phyloP scores from a whole-genome alignment of 2,329 filamentous ascomycete genomes.

The Trematosphaeria pertusa region DNA sequence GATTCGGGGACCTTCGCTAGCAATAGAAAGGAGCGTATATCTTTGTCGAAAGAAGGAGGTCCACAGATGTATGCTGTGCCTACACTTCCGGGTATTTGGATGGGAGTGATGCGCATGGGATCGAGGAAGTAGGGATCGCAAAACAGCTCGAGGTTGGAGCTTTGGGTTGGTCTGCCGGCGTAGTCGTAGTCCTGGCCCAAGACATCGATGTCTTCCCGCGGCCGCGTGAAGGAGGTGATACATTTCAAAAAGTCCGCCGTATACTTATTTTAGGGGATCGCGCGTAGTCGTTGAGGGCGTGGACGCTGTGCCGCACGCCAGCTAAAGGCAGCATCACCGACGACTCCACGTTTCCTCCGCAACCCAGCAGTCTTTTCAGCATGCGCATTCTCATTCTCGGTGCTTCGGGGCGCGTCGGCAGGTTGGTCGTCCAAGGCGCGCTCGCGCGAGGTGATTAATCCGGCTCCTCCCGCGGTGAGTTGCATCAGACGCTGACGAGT shows the following conservation, averaged over 20 bases:
- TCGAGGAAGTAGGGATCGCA: constrained; percentile 1
- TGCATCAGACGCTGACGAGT: constrained; percentile 5
- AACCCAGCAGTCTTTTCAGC: neutral
- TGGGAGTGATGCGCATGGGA: constrained; percentile 9
- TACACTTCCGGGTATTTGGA: constrained; percentile 2
- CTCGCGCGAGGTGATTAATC: constrained; percentile 33
- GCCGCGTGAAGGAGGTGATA: neutral
- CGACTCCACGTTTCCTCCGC: no score
- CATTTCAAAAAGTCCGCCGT: no score
- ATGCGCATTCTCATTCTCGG: constrained; percentile 58
- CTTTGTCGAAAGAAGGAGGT: neutral
- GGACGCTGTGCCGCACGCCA: no score
- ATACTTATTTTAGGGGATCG: no score
- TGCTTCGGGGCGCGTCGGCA: constrained; percentile 57
- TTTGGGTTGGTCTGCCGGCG: neutral
- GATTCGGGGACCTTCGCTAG: neutral
- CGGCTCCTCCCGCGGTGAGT: constrained; percentile 2
- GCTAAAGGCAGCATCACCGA: no score
- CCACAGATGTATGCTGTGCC: constrained; percentile 10
- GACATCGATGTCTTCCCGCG: constrained; percentile 1
- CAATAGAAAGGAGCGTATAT: neutral
- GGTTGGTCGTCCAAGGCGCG: constrained; percentile 51
- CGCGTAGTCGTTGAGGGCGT: no score
- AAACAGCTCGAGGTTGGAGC: neutral
- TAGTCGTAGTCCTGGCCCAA: constrained; percentile 2